A percentile compares a stretch with the other conserved stretches of the same genome.
Evolutionary conservation across 768 basidiomycete genomes (phyloP).

Genomic region (Termitomyces sp.): DNA sequence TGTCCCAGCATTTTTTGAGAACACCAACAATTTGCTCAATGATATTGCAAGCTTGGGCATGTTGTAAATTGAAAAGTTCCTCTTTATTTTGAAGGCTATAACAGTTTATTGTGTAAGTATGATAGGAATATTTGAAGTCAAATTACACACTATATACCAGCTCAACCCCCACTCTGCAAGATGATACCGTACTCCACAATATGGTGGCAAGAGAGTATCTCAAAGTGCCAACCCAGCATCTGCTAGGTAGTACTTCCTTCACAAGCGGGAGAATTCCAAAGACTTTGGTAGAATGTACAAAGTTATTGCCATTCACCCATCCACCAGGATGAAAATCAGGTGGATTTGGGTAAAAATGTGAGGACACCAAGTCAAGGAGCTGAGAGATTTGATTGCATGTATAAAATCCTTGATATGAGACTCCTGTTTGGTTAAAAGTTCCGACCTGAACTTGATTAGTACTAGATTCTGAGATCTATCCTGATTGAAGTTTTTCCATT

Average conservation of each 20-base stretch:
- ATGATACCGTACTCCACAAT: constrained; percentile 33
- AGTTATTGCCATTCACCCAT: too few species aligned
- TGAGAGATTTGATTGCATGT: too few species aligned
- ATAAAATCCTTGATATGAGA: too few species aligned
- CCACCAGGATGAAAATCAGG: too few species aligned
- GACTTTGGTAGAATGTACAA: too few species aligned
- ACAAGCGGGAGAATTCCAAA: too few species aligned
- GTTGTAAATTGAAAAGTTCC: constrained; percentile 24
- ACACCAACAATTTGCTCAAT: constrained; percentile 24
- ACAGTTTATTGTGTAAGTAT: background rate
- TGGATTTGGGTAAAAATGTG: too few species aligned
- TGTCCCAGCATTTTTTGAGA: constrained; percentile 14
- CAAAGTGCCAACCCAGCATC: constrained; percentile 32
- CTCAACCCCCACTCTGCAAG: constrained; percentile 31
- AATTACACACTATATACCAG: background rate
- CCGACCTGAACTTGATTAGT: too few species aligned
- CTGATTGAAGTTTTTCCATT: too few species aligned
- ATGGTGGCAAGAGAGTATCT: constrained; percentile 30
- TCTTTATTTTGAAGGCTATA: constrained; percentile 17
- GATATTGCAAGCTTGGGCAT: constrained; percentile 20
- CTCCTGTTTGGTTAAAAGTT: too few species aligned
- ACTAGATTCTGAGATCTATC: too few species aligned
- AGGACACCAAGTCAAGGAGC: too few species aligned
- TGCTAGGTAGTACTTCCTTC: constrained; percentile 32
- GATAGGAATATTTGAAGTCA: background rate